Conservation (phyloP, 306 rosid species). For the Acacia melanoxylon region DNA sequence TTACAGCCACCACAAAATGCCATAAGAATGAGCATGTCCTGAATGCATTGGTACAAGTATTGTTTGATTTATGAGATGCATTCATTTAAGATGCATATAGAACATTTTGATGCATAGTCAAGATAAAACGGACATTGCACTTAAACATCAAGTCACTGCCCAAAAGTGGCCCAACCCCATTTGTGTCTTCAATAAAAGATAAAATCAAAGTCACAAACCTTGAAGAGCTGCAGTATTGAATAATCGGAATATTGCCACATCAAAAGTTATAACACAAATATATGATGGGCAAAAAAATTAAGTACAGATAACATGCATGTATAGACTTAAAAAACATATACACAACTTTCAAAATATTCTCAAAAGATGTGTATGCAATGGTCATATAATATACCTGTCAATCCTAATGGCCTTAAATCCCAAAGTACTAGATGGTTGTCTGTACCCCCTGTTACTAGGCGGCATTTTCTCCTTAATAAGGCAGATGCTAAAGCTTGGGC, state of each 20-base stretch:
- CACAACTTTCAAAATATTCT: neutral
- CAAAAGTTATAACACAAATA: neutral
- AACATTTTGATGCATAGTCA: neutral
- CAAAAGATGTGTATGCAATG: neutral
- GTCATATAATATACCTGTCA: slow-evolving; percentile 63
- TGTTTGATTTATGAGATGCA: neutral
- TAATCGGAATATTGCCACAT: neutral
- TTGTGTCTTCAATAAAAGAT: neutral
- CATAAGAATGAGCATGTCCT: neutral
- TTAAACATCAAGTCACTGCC: neutral
- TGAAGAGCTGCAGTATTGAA: neutral
- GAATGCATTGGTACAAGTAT: neutral
- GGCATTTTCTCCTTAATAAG: slow-evolving; percentile 71
- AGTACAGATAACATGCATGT: slow-evolving; percentile 11
- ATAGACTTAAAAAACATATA: slow-evolving; percentile 1
- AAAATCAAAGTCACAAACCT: neutral
- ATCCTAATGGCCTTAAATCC: slow-evolving; percentile 89
- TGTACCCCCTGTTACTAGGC: slow-evolving; percentile 88
- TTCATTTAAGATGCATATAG: neutral
- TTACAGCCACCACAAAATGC: neutral
- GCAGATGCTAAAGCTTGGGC: slow-evolving; percentile 87
- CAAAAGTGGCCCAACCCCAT: neutral
- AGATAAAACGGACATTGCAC: neutral
- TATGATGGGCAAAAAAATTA: neutral
- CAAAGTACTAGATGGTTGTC: slow-evolving; percentile 94